Percentiles rank a stretch among this genome's conserved stretches.
Evolutionary conservation across 2,329 filamentous ascomycete species (phyloP).

Genomic region (Colletotrichum limetticola): DNA sequence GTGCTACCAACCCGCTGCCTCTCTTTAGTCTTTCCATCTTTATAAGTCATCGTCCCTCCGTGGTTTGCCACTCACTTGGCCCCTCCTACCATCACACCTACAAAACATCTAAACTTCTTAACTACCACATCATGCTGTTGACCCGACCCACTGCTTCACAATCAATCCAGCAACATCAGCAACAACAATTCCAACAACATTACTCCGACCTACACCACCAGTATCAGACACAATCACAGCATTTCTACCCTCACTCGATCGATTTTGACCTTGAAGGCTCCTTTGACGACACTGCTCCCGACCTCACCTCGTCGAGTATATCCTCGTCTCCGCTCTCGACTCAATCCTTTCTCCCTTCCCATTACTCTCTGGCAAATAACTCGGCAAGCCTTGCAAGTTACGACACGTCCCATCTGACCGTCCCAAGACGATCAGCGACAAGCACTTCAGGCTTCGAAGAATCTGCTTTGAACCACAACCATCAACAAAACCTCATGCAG

Average conservation of each 20-base stretch:
- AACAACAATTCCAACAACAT: slow-evolving; percentile 7
- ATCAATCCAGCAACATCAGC: slow-evolving; percentile 25
- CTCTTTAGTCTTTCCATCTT: slow-evolving; percentile 20
- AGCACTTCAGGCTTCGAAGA: slow-evolving; percentile 15
- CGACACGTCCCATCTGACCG: not conserved
- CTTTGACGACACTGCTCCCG: slow-evolving; percentile 13
- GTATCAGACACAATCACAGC: not conserved
- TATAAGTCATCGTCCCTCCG: slow-evolving; percentile 30
- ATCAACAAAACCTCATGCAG: slow-evolving; percentile 49
- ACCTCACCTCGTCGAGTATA: slow-evolving; percentile 10
- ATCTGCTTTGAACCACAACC: slow-evolving; percentile 1
- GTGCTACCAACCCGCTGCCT: not conserved
- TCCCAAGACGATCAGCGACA: slow-evolving; percentile 14
- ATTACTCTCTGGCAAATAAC: slow-evolving; percentile 40
- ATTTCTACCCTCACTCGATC: slow-evolving; percentile 14
- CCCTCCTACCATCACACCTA: not conserved
- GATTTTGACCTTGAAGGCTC: slow-evolving; percentile 20
- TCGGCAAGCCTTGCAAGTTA: slow-evolving; percentile 22
- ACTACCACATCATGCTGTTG: slow-evolving; percentile 32
- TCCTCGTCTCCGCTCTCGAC: slow-evolving; percentile 32
- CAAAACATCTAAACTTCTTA: slow-evolving; percentile 2
- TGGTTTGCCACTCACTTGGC: slow-evolving; percentile 22
- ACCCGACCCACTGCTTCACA: slow-evolving; percentile 24
- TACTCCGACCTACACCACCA: not conserved
- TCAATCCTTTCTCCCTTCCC: slow-evolving; percentile 34